Evolutionary conservation across 352 stramenopile species (phyloP).

Genomic region (Phytophthora sojae): DNA sequence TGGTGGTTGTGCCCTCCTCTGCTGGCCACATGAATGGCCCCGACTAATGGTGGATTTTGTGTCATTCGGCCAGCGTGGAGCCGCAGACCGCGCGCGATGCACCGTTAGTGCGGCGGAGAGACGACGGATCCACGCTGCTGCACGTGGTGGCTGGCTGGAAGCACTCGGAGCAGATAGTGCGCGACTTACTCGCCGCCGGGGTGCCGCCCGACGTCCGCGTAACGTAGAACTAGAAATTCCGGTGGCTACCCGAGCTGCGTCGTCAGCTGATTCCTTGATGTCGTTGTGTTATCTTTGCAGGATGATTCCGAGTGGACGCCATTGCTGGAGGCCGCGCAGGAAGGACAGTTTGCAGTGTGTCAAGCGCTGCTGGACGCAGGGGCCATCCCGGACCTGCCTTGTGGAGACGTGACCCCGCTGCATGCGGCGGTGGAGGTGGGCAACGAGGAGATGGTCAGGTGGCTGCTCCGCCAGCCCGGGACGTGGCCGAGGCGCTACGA

Average conservation of each 20-base stretch:
- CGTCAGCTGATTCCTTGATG: conserved; percentile 3
- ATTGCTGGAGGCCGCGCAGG: conserved; percentile 66
- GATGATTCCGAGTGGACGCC: conserved; percentile 66
- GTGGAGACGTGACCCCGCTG: conserved; percentile 52
- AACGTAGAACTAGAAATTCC: background rate
- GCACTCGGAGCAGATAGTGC: conserved; percentile 61
- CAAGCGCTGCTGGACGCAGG: conserved; percentile 52
- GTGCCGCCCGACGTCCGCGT: conserved; percentile 48
- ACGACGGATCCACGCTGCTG: conserved; percentile 63
- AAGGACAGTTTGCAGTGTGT: conserved; percentile 62
- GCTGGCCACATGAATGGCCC: conserved; percentile 2
- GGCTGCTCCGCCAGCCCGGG: conserved; percentile 50
- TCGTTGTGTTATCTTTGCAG: conserved; percentile 7
- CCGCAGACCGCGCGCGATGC: conserved; percentile 41
- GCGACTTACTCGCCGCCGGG: conserved; percentile 46
- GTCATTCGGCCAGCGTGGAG: conserved; percentile 46
- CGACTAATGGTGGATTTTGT: conserved; percentile 4
- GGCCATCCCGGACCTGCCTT: conserved; percentile 48
- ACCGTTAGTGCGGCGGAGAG: conserved; percentile 21
- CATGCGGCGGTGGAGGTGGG: conserved; percentile 61
- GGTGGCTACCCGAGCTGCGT: background rate
- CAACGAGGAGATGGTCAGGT: conserved; percentile 61
- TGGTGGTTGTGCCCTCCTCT: background rate
- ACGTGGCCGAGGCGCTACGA: conserved; percentile 47
- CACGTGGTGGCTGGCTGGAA: conserved; percentile 65